Conservation (phyloP, 1,139 yeast species). For the Hansenula sp. region DNA sequence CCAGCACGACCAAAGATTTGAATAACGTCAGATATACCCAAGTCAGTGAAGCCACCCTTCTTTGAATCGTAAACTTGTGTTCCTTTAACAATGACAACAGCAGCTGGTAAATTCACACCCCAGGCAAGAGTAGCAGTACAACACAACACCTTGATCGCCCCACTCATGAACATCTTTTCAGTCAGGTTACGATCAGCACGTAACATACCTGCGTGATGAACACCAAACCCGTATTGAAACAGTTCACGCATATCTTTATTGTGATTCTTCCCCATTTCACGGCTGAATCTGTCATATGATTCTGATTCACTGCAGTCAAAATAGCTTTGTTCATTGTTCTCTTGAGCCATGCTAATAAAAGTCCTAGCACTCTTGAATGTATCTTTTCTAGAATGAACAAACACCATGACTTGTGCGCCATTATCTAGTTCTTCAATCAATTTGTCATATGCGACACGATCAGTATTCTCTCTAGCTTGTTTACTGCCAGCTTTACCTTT, state of each 20-base stretch:
- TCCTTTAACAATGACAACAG: constrained; percentile 93
- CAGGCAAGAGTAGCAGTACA: constrained; percentile 98
- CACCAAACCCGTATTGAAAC: constrained; percentile 80
- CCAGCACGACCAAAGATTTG: constrained; percentile 99
- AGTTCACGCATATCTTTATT: constrained; percentile 80
- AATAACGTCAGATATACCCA: constrained; percentile 94
- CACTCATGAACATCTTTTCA: constrained; percentile 81
- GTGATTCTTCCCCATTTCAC: constrained; percentile 72
- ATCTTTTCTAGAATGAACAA: constrained; percentile 93
- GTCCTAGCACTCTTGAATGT: constrained; percentile 80
- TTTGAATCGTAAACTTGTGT: constrained; percentile 95
- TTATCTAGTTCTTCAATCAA: constrained; percentile 59
- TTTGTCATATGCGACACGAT: constrained; percentile 73
- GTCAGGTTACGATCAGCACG: constrained; percentile 87
- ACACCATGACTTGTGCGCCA: constrained; percentile 93
- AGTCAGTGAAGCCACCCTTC: constrained; percentile 89
- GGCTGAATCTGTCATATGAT: constrained; percentile 42
- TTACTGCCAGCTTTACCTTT: constrained; percentile 77
- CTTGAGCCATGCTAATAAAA: constrained; percentile 66
- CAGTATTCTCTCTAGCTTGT: constrained; percentile 74
- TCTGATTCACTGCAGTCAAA: constrained; percentile 60
- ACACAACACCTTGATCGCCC: constrained; percentile 85
- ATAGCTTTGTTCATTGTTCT: constrained; percentile 46
- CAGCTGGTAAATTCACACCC: constrained; percentile 99
- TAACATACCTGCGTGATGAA: constrained; percentile 97